Evolutionary conservation across 2,329 filamentous ascomycete genomes (phyloP).

Genomic region (Pyricularia sp.): DNA sequence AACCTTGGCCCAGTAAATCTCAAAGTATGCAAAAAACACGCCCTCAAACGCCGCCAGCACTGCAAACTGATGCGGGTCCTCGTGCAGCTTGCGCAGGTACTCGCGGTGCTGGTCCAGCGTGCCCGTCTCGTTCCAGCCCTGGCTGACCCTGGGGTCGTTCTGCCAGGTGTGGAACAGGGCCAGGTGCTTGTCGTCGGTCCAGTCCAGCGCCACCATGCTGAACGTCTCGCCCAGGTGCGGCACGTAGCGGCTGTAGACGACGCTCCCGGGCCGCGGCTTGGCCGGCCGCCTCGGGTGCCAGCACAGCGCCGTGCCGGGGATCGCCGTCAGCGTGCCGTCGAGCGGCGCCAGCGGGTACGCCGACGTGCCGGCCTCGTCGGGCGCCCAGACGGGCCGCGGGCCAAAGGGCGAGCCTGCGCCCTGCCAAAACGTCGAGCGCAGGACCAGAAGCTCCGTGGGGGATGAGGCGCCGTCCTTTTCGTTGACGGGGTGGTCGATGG

Average conservation of each 20-base stretch:
- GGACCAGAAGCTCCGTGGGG: conserved; percentile 1
- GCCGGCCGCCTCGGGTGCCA: conserved; percentile 63
- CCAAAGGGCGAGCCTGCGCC: conserved; percentile 51
- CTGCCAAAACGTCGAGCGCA: conserved; percentile 11
- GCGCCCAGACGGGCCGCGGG: conserved; percentile 51
- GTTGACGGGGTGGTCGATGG: neutral
- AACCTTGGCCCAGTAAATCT: conserved; percentile 67
- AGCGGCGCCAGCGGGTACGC: conserved; percentile 37
- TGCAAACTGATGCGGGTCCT: conserved; percentile 62
- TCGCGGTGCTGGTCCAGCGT: conserved; percentile 64
- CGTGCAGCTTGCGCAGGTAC: conserved; percentile 59
- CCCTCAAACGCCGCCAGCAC: conserved; percentile 65
- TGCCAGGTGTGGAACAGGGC: conserved; percentile 70
- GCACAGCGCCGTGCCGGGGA: conserved; percentile 19
- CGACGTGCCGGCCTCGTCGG: conserved; percentile 28
- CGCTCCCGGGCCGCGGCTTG: conserved; percentile 61
- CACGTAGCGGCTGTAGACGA: conserved; percentile 71
- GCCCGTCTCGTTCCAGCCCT: conserved; percentile 73
- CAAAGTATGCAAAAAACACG: conserved; percentile 65
- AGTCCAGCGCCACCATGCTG: conserved; percentile 67
- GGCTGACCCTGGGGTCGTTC: conserved; percentile 72
- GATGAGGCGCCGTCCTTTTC: neutral
- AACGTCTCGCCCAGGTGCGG: conserved; percentile 69
- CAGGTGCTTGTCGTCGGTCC: conserved; percentile 52
- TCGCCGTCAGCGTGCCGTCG: conserved; percentile 33